Conservation (phyloP, 768 basidiomycete genomes). For the Kwoniella botswanensis region DNA sequence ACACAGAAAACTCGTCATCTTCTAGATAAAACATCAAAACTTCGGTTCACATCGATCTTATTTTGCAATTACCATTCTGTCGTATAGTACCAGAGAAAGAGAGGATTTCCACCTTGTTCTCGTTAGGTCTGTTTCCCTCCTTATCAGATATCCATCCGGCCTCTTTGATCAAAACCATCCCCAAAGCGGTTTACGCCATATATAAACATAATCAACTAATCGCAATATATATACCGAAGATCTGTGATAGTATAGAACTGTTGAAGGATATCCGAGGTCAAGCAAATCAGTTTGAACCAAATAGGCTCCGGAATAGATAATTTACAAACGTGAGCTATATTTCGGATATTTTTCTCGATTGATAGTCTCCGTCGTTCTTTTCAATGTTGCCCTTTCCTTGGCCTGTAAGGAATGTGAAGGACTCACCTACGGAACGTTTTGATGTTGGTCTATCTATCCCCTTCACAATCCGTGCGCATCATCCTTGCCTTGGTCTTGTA, state of each 20-base stretch:
- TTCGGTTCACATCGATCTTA: background rate
- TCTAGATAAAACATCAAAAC: background rate
- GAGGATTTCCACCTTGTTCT: too few species aligned
- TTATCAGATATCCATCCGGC: background rate
- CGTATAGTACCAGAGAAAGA: too few species aligned
- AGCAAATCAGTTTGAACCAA: background rate
- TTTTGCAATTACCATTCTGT: background rate
- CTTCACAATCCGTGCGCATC: background rate
- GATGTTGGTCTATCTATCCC: background rate
- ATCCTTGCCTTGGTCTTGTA: background rate
- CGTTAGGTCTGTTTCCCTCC: background rate
- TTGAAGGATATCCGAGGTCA: too few species aligned
- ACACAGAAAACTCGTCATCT: background rate
- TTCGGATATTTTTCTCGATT: conserved; percentile 1
- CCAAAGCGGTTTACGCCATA: too few species aligned
- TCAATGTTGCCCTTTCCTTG: background rate
- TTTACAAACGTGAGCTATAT: background rate
- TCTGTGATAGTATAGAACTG: too few species aligned
- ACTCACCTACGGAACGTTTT: background rate
- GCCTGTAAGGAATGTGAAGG: background rate
- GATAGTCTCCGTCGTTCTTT: conserved; percentile 1
- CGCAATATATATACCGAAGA: too few species aligned
- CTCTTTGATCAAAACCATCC: background rate
- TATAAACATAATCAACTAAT: too few species aligned
- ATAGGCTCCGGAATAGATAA: background rate